Conservation (phyloP, 1,284 basidiomycete species). For the Cutaneotrichosporon dermatis region DNA sequence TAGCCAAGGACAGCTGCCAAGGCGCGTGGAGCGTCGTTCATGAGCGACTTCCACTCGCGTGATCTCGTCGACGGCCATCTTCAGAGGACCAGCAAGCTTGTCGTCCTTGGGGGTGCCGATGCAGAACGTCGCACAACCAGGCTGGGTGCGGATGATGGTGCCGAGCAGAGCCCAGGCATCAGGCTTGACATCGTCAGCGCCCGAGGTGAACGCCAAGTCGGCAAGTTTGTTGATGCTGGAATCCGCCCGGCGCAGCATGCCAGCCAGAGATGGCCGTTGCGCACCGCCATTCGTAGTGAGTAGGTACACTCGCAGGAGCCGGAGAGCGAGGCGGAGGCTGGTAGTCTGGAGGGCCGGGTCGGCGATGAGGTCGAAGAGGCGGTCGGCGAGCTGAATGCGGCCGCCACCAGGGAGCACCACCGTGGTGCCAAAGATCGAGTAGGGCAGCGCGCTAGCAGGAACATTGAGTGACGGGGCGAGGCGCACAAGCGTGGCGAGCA, state of each 20-base stretch:
- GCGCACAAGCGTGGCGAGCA: constrained; percentile 32
- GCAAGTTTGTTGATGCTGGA: constrained; percentile 26
- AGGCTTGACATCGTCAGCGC: constrained; percentile 54
- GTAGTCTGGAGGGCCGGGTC: constrained; percentile 21
- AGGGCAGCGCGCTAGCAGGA: constrained; percentile 26
- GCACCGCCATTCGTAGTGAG: constrained; percentile 25
- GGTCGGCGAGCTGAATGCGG: constrained; percentile 35
- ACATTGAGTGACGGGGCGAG: constrained; percentile 22
- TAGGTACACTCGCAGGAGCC: constrained; percentile 34
- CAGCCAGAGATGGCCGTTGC: constrained; percentile 34
- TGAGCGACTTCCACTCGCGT: constrained; percentile 61
- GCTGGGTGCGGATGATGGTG: constrained; percentile 76
- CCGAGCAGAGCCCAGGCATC: constrained; percentile 79
- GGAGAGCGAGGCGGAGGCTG: constrained; percentile 24
- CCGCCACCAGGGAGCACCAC: constrained; percentile 19
- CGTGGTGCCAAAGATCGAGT: constrained; percentile 24
- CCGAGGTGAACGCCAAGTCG: constrained; percentile 20
- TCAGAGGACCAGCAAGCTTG: constrained; percentile 42
- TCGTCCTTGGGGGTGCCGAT: constrained; percentile 56
- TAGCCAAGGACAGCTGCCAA: constrained; percentile 73
- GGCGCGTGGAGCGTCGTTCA: constrained; percentile 69
- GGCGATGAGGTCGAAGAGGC: constrained; percentile 31
- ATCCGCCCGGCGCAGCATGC: constrained; percentile 33
- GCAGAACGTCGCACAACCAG: constrained; percentile 81
- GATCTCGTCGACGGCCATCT: constrained; percentile 58